These are phyloP conservation scores for Yamadazyma tumulicola DNA, from an alignment of 805 yeast species.

Conservation along the genomic window DNA sequence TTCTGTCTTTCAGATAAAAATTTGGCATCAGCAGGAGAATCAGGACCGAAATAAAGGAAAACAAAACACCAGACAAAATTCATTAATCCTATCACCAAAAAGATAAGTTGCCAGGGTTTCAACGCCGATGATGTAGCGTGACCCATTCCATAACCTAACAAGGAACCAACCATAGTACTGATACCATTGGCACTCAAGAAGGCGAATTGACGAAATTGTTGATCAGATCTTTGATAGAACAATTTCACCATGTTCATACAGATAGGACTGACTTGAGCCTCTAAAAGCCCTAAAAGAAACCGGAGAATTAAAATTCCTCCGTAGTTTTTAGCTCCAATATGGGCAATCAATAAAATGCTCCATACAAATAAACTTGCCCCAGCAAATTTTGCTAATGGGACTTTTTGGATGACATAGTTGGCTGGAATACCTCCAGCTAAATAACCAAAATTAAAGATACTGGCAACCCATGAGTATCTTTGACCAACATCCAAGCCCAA, in stretches of 20 bases:
- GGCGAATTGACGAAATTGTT: conserved; percentile 25
- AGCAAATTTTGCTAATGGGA: conserved; percentile 18
- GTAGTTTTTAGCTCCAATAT: conserved; percentile 31
- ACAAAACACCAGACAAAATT: conserved; percentile 18
- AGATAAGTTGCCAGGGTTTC: conserved; percentile 25
- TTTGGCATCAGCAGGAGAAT: conserved; percentile 26
- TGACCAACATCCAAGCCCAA: conserved; percentile 19
- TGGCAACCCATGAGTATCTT: conserved; percentile 25
- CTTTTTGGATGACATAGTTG: conserved; percentile 17
- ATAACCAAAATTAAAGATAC: conserved; percentile 24
- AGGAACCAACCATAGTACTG: conserved; percentile 22
- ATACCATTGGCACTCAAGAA: conserved; percentile 27
- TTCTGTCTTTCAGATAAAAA: conserved; percentile 33
- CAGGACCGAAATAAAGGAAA: conserved; percentile 18
- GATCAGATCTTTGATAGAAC: conserved; percentile 31
- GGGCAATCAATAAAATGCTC: conserved; percentile 20
- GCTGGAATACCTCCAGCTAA: conserved; percentile 22
- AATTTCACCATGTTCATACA: conserved; percentile 31
- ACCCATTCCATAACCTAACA: conserved; percentile 28
- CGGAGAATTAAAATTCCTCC: conserved; percentile 31
- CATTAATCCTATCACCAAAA: conserved; percentile 18
- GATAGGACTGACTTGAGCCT: conserved; percentile 32
- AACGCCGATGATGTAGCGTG: conserved; percentile 19
- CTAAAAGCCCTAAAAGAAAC: conserved; percentile 39
- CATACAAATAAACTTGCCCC: conserved; percentile 17